Conservation (phyloP, 306 rosid genomes). For the Acacia crassicarpa region DNA sequence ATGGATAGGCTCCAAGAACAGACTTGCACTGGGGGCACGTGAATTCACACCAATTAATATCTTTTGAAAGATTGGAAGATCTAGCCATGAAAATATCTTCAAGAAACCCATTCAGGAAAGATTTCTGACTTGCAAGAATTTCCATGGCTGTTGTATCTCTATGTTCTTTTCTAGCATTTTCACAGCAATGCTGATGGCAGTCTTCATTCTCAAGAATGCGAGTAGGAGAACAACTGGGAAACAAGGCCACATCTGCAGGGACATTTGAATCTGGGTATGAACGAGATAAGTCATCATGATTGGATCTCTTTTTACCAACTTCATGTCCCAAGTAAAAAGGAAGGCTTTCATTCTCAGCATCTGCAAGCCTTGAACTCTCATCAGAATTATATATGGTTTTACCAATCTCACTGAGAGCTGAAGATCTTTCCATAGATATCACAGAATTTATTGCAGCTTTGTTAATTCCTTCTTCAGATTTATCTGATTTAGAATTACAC, state of each 20-base stretch:
- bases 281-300: constrained; percentile 34
- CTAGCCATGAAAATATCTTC: constrained; percentile 90
- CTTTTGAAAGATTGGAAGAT: constrained; percentile 64
- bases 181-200: constrained; percentile 44
- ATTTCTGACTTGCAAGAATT: constrained; percentile 52
- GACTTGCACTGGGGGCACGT: constrained; percentile 74
- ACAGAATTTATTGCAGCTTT: constrained; percentile 33
- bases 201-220: constrained; percentile 31
- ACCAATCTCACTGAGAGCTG: constrained; percentile 27
- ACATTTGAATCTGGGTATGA: constrained; percentile 36
- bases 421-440: constrained; percentile 31
- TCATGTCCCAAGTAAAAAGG: constrained; percentile 31
- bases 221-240: constrained; percentile 42
- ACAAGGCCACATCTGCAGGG: constrained; percentile 20
- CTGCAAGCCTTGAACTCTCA: constrained; percentile 34
- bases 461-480: constrained; percentile 15
- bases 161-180: constrained; percentile 34
- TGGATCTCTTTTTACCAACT: constrained; percentile 28
- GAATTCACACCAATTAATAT: constrained; percentile 80
- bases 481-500: constrained; percentile 28
- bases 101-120: constrained; percentile 85
- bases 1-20: constrained; percentile 89
- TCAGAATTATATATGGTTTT: constrained; percentile 19
- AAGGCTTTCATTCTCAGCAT: constrained; percentile 38
- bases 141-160: constrained; percentile 33